Base-by-base conservation (phyloP, 192 early-diverging fungal species). In the Funneliformis geosporum region DNA sequence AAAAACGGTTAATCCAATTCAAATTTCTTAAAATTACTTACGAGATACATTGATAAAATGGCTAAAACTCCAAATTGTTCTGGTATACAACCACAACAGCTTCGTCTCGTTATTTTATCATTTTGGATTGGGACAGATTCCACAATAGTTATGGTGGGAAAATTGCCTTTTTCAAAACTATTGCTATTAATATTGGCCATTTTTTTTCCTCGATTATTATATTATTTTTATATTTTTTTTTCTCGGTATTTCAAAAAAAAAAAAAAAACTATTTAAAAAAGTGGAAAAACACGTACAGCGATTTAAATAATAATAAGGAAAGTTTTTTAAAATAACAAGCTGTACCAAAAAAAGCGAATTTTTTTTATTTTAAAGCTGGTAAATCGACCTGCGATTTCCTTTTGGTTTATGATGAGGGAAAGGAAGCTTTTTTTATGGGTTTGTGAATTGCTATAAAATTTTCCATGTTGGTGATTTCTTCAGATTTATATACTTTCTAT, bases 11-110 rank as follows among this genome's bases (percentile, higher is more conserved):
- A n/a, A 27, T 16, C 14, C n/a, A 40, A 16, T 67, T 46, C 21
- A 2, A 44, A 71, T 27, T 14, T 44, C 14, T 39, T 25, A 46
- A 44, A 18, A 6, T 42, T 47, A 72, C 70, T 72, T 47, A 72
- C 70, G 11, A 47, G 47, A 27, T 72, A 47, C 11, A 72, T 46
- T 14, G 70, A 72, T 28, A 72, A 72, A 72, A 72, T 69, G 23
- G 38, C 38, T 21, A 42, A 33, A 69, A 69, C 67, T 69, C 67
- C 67, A 33, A 69, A 38, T 21, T 33, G 25, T 40, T 69, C 67
- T 1, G 67, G 28, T n/a, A 69, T 25, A 42, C 67, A 69, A n/a
- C 12, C 5, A n/a, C 67, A 69, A n/a, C 67, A 69, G 23, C 21
- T 40, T 38, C 39, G 12, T 21, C 5, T 33, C 42, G 33, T 2